Conservation (phyloP, 257 asterid species). For the Handroanthus guayacan region DNA sequence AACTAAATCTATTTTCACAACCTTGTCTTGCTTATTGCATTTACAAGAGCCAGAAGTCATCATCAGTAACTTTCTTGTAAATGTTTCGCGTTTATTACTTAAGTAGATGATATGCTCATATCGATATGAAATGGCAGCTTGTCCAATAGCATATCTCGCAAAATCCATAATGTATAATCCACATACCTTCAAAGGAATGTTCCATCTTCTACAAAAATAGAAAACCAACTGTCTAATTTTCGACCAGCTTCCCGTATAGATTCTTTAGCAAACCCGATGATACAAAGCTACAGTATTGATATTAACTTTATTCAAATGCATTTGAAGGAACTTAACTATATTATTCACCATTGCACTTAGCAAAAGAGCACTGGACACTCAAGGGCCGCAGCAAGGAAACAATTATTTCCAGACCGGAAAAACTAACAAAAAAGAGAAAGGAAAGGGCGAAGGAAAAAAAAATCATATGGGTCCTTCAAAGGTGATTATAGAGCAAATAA, state of each 20-base stretch:
- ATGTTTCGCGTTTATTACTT: neutral
- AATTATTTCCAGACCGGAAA: neutral
- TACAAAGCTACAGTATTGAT: neutral
- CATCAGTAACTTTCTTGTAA: neutral
- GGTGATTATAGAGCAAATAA: neutral
- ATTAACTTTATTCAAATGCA: neutral
- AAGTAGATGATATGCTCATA: neutral
- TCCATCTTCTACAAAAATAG: neutral
- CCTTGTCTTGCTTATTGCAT: neutral
- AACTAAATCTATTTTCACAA: neutral
- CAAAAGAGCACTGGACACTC: neutral
- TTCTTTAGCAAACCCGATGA: neutral
- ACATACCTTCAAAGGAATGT: neutral
- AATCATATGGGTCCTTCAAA: conserved; percentile 2
- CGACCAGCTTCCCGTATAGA: neutral
- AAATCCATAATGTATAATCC: neutral
- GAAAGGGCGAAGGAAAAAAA: neutral
- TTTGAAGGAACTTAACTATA: neutral
- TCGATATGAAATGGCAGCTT: conserved; percentile 18
- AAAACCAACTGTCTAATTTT: neutral
- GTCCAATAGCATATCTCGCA: neutral
- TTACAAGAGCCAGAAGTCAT: neutral
- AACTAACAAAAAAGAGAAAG: neutral
- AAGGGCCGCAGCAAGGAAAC: neutral
- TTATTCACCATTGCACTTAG: conserved; percentile 4